Percentiles rank a stretch among this genome's conserved stretches.
These are phyloP conservation scores for Laguncularia racemosa DNA, from an alignment of 345 rosid genomes.

Conservation along the genomic window DNA sequence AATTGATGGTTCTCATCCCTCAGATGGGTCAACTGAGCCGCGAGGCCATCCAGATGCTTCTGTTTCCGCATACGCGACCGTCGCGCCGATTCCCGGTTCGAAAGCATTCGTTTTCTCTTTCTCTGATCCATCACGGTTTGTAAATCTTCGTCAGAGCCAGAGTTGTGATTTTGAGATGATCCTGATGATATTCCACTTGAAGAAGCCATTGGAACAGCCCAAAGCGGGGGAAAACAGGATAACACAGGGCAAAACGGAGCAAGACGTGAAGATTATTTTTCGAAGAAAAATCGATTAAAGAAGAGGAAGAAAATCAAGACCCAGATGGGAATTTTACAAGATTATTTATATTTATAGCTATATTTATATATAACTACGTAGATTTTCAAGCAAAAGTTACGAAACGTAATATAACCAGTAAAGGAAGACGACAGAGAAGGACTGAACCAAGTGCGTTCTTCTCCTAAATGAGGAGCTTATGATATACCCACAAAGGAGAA, in stretches of 20 bases:
- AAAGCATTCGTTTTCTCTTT: constrained; percentile 81
- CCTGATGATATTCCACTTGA: constrained; percentile 60
- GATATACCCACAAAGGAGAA: constrained; percentile 67
- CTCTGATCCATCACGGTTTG: constrained; percentile 59
- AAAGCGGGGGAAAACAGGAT: neutral
- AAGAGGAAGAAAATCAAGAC: neutral
- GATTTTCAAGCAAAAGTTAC: constrained; percentile 24
- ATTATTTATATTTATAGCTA: no score
- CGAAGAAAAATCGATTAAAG: neutral
- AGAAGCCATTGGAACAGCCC: constrained; percentile 42
- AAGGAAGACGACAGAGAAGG: constrained; percentile 97
- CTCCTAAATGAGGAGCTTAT: constrained; percentile 70
- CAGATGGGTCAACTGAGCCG: constrained; percentile 44
- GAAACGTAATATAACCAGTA: constrained; percentile 97
- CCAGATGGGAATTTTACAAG: neutral
- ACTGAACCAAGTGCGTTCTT: constrained; percentile 97
- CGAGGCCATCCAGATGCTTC: constrained; percentile 73
- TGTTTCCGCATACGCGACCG: constrained; percentile 90
- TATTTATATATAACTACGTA: neutral
- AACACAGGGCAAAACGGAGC: neutral
- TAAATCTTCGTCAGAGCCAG: constrained; percentile 55
- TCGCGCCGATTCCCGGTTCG: constrained; percentile 92
- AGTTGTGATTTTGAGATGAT: constrained; percentile 42
- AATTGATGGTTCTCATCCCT: constrained; percentile 53
- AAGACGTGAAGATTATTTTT: neutral